Conservation (phyloP, 192 early-diverging fungal genomes). For the Radiomyces spectabilis region DNA sequence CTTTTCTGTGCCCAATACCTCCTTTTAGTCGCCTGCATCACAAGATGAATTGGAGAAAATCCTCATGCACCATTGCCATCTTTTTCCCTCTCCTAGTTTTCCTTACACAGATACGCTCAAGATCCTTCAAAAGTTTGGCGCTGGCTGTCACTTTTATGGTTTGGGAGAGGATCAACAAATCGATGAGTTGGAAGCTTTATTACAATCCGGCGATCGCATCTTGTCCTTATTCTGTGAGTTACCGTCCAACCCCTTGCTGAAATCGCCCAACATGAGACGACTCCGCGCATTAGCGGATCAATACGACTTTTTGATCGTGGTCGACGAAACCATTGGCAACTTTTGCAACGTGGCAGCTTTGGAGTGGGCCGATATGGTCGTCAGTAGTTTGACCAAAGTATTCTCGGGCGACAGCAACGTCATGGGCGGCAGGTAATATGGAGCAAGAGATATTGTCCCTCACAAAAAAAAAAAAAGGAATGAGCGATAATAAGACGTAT, state of each 20-base stretch:
- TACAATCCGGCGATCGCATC: constrained; percentile 59
- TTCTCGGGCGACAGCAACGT: constrained; percentile 96
- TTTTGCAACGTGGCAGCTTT: constrained; percentile 83
- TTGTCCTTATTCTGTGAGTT: constrained; percentile 88
- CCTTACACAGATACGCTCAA: constrained; percentile 97
- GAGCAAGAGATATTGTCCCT: not conserved
- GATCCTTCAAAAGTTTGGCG: constrained; percentile 90
- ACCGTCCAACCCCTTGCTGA: constrained; percentile 89
- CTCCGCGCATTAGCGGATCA: constrained; percentile 68
- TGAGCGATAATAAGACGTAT: not conserved
- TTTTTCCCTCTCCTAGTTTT: constrained; percentile 44
- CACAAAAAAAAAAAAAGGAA: not conserved
- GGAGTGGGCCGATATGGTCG: constrained; percentile 77
- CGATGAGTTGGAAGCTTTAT: constrained; percentile 57
- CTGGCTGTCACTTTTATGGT: constrained; percentile 85
- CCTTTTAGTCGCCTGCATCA: too few relatives aligned
- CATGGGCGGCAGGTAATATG: constrained; percentile 85
- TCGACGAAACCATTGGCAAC: constrained; percentile 95
- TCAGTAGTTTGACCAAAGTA: constrained; percentile 90
- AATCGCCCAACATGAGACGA: constrained; percentile 69
- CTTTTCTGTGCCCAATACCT: too few relatives aligned
- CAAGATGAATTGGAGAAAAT: too few relatives aligned
- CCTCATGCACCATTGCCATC: too few relatives aligned
- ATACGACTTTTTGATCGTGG: constrained; percentile 71
- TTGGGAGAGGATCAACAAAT: constrained; percentile 71